Evolutionary conservation across 164 flowering plant genomes (phyloP).

Genomic region (Malania oleifera): DNA sequence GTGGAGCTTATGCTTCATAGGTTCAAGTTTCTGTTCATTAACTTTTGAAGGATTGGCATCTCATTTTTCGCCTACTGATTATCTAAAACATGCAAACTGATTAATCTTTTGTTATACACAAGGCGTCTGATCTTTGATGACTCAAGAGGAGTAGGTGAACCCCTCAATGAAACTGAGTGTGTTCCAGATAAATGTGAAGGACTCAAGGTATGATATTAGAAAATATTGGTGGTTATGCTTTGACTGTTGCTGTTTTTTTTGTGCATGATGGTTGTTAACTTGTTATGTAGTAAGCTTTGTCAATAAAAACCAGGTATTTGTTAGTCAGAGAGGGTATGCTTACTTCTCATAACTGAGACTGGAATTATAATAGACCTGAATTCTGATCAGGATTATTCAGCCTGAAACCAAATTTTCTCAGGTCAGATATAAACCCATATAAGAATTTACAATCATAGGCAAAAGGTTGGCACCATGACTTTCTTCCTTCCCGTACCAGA

Average conservation of each 20-base stretch:
- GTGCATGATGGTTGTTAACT: no score
- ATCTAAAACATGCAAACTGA: slow-evolving; percentile 2
- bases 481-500: no score
- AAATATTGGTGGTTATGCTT: neutral
- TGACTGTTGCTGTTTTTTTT: neutral
- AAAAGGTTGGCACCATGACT: no score
- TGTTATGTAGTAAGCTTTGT: no score
- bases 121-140: slow-evolving; percentile 68
- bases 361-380: no score
- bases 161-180: slow-evolving; percentile 78
- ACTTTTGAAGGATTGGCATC: slow-evolving; percentile 4
- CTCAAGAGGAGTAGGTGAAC: slow-evolving; percentile 64
- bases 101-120: slow-evolving; percentile 3
- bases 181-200: slow-evolving; percentile 50
- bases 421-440: no score
- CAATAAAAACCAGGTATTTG: no score
- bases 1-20: slow-evolving; percentile 89
- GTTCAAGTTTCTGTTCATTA: slow-evolving; percentile 19
- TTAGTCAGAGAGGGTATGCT: no score
- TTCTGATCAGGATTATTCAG: no score
- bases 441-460: no score
- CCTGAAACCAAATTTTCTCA: no score
- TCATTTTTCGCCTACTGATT: neutral
- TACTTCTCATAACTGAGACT: no score
- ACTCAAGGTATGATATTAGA: slow-evolving; percentile 45